phyloP scores from a whole-genome alignment of 345 rosid species.

The Euphorbia tirucalli region DNA sequence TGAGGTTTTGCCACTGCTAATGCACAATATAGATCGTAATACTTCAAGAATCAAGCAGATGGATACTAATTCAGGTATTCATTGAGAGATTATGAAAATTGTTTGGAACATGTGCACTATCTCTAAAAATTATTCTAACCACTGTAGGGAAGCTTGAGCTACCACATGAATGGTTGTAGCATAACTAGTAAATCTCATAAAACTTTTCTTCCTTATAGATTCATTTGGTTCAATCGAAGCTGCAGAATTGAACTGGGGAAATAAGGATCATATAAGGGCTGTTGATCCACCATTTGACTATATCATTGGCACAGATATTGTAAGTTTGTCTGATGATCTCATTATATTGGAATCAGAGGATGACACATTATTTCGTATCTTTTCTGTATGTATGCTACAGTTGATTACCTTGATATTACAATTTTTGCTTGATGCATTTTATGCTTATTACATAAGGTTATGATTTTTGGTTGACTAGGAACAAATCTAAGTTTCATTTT shows the following conservation, averaged over 20 bases:
- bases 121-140: not conserved
- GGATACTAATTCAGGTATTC: constrained; percentile 59
- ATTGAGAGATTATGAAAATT: not conserved
- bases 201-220: constrained; percentile 40
- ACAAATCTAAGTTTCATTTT: not conserved
- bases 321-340: constrained; percentile 39
- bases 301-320: constrained; percentile 90
- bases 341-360: not conserved
- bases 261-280: constrained; percentile 64
- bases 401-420: not conserved
- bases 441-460: not conserved
- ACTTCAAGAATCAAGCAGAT: constrained; percentile 67
- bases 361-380: not conserved
- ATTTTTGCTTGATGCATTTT: not conserved
- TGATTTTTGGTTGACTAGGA: not conserved
- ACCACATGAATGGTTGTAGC: not conserved
- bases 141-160: not conserved
- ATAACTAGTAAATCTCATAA: constrained; percentile 8
- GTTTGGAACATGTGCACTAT: not conserved
- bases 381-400: not conserved
- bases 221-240: constrained; percentile 84
- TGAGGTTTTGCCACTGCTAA: constrained; percentile 73
- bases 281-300: constrained; percentile 85
- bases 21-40: constrained; percentile 79
- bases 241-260: constrained; percentile 89